Conservation (phyloP, 495 filamentous ascomycete genomes). For the Polyplosphaeria fusca region DNA sequence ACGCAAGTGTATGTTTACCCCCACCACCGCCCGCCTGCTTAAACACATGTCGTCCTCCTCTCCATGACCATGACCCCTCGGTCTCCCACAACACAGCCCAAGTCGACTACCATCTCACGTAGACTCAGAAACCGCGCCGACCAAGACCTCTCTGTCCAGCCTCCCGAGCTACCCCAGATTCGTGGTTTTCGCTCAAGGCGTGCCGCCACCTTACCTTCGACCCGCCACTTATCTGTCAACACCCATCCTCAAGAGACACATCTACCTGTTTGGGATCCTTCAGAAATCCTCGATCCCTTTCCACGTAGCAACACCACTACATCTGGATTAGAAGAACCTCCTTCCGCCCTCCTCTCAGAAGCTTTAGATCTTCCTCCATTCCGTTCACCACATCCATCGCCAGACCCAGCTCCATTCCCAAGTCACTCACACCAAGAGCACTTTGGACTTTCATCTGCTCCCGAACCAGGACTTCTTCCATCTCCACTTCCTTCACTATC, state of each 20-base stretch:
- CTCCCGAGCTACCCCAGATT: conserved; percentile 27
- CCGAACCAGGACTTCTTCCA: conserved; percentile 14
- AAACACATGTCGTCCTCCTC: conserved; percentile 25
- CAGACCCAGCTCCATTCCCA: conserved; percentile 1
- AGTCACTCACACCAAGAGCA: background rate
- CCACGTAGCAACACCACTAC: conserved; percentile 25
- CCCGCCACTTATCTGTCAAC: conserved; percentile 29
- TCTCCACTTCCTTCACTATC: conserved; percentile 20
- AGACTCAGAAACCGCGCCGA: conserved; percentile 30
- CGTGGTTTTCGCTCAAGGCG: conserved; percentile 27
- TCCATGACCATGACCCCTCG: conserved; percentile 33
- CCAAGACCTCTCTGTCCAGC: conserved; percentile 26
- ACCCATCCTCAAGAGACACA: conserved; percentile 16
- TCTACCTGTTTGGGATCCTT: conserved; percentile 24
- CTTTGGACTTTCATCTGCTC: background rate
- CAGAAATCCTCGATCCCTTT: conserved; percentile 20
- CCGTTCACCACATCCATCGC: conserved; percentile 14
- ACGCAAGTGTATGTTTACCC: conserved; percentile 29
- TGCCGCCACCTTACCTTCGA: conserved; percentile 23
- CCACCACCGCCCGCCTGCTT: conserved; percentile 15
- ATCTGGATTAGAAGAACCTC: conserved; percentile 14
- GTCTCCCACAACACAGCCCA: conserved; percentile 29
- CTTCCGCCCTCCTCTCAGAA: conserved; percentile 20
- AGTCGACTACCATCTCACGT: conserved; percentile 34
- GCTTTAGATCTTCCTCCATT: conserved; percentile 23